These are phyloP conservation scores for Diversispora eburnea DNA, from an alignment of 192 early-diverging fungal genomes.

Conservation along the genomic window DNA sequence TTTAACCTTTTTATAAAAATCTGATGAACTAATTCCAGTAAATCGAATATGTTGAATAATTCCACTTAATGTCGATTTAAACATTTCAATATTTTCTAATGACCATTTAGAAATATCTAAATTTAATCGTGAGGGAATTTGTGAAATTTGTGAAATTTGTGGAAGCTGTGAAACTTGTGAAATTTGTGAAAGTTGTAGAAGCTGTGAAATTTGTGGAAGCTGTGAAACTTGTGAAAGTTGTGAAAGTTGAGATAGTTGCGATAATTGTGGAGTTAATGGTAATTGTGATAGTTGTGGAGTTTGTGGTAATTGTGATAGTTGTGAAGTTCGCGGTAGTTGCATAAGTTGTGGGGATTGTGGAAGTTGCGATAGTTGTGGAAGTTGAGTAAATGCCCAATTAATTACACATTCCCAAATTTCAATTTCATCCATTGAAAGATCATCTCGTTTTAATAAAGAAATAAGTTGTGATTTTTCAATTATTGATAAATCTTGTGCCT, in stretches of 20 bases:
- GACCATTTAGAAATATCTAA: not conserved
- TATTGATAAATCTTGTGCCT: not conserved
- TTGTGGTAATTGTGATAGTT: too few species aligned
- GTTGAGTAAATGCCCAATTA: conserved; percentile 13
- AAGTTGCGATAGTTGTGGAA: not conserved
- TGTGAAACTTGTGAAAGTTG: too few species aligned
- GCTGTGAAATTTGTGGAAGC: too few species aligned
- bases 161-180: too few species aligned
- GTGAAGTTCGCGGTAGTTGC: too few species aligned
- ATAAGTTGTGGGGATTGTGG: too few species aligned
- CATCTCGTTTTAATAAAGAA: conserved; percentile 10
- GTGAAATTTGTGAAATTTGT: not conserved
- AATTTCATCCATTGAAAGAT: conserved; percentile 20
- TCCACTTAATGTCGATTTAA: not conserved
- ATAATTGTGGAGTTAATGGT: too few species aligned
- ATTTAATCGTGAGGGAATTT: not conserved
- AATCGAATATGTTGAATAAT: not conserved
- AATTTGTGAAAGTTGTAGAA: too few species aligned
- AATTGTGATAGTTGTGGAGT: too few species aligned
- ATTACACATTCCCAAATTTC: conserved; percentile 18
- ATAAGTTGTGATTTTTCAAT: not conserved
- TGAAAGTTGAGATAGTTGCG: too few species aligned
- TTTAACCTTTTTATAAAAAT: conserved; percentile 5
- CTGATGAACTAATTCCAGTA: not conserved
- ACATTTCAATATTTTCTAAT: not conserved